phyloP scores from a whole-genome alignment of 2,329 filamentous ascomycete genomes.

The Dactylonectria estremocensis region DNA sequence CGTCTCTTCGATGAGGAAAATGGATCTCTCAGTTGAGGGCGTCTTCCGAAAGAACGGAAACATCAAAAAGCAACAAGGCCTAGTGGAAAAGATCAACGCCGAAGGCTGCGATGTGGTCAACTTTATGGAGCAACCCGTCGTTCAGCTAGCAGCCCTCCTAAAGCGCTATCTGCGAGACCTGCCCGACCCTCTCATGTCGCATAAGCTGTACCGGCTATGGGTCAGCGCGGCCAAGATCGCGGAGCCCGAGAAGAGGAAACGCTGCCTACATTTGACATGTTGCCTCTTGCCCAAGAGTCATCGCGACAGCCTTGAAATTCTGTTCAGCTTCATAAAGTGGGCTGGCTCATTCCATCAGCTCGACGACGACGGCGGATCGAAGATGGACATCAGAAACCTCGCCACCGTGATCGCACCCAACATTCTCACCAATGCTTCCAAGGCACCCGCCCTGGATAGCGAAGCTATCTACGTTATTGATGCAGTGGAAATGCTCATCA shows the following conservation, averaged over 20 bases:
- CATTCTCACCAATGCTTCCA: conserved; percentile 82
- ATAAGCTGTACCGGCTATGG: conserved; percentile 94
- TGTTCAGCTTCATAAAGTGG: conserved; percentile 98
- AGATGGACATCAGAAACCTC: conserved; percentile 99
- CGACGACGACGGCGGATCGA: conserved; percentile 96
- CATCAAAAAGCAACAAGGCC: conserved; percentile 91
- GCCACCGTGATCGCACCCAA: conserved; percentile 98
- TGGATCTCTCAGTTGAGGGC: conserved; percentile 98
- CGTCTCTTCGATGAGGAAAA: conserved; percentile 94
- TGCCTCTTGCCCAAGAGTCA: conserved; percentile 94
- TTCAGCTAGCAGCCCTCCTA: conserved; percentile 92
- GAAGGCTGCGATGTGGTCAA: conserved; percentile 89
- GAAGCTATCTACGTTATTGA: conserved; percentile 96
- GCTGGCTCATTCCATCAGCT: conserved; percentile 97
- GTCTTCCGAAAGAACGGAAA: conserved; percentile 99
- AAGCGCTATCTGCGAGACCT: conserved; percentile 97
- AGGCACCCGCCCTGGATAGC: conserved; percentile 79
- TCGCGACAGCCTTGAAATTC: conserved; percentile 92
- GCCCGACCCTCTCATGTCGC: conserved; percentile 93
- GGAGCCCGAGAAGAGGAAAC: conserved; percentile 85
- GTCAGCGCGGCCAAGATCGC: conserved; percentile 90
- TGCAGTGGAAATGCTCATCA: conserved; percentile 91
- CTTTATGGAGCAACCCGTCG: conserved; percentile 88
- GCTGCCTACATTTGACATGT: conserved; percentile 90
- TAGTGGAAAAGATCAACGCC: conserved; percentile 88